Evolutionary conservation across 768 basidiomycete genomes (phyloP).

Genomic region (Punctularia strigosozonata): DNA sequence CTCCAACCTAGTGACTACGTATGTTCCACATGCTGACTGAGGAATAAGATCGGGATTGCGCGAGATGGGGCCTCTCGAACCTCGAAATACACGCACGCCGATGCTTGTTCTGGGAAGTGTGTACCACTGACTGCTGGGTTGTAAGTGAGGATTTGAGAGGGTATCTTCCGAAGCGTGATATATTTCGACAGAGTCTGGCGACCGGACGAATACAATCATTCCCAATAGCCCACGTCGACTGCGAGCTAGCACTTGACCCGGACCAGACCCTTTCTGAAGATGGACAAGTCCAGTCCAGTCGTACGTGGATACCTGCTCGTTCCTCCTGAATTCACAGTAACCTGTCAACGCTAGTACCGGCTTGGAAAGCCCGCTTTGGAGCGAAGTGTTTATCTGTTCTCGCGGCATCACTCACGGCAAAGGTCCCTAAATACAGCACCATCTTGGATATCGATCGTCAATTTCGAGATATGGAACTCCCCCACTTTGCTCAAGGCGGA

Average conservation of each 20-base stretch:
- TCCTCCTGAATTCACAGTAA: neutral
- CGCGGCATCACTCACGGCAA: constrained; percentile 54
- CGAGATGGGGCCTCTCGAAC: constrained; percentile 50
- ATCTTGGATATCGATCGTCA: constrained; percentile 49
- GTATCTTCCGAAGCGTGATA: neutral
- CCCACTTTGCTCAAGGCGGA: constrained; percentile 42
- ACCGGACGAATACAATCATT: constrained; percentile 62
- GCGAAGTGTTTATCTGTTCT: constrained; percentile 57
- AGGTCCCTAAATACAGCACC: constrained; percentile 47
- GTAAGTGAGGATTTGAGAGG: constrained; percentile 21
- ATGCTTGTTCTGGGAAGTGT: constrained; percentile 62
- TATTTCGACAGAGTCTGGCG: constrained; percentile 40
- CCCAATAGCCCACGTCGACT: constrained; percentile 61
- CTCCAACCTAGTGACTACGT: neutral
- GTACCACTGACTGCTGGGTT: constrained; percentile 68
- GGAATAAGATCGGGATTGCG: constrained; percentile 55
- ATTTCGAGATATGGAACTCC: constrained; percentile 54
- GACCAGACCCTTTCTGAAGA: constrained; percentile 48
- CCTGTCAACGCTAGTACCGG: constrained; percentile 35
- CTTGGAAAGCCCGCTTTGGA: constrained; percentile 62
- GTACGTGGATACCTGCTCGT: constrained; percentile 25
- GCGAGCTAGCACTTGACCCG: constrained; percentile 51
- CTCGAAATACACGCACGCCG: constrained; percentile 62
- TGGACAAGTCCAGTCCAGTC: constrained; percentile 44
- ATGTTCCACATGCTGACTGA: neutral